Base-by-base conservation (phyloP, 2,329 filamentous ascomycete species). In the Hymenoscyphus scutula region DNA sequence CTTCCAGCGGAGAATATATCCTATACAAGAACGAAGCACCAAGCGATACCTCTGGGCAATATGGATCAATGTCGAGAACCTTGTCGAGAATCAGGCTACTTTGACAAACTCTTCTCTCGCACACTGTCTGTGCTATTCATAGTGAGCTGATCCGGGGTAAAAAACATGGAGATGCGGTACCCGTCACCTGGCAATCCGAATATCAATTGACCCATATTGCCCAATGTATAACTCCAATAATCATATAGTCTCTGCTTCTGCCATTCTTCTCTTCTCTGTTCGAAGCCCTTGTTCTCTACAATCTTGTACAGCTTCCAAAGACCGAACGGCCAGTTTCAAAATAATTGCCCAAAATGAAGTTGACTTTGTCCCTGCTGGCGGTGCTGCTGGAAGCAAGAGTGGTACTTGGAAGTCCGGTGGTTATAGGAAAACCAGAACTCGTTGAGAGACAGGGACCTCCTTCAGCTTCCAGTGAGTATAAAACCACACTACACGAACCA, bases 291-390 rank as follows among this genome's bases (percentile, higher is more conserved):
- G n/a, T 23, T 48, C 41, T 19, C 5, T 25, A 11, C 41, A 11
- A 25, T 7, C 11, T 48, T 11, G 7, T 23, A 19, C 41, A 48
- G 15, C n/a, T 48, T 48, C 10, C 41, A 48, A 10, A 19, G 38
- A 48, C n/a, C 23, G 41, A 34, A 11, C 32, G 11, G 32, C 37
- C n/a, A 37, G 30, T 59, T 11, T 23, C 7, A 41, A 19, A 5
- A 19, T n/a, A 19, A 23, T 11, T 37, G n/a, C 53, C 29, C 58
- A 59, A 11, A 17, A 59, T 59, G 58, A 59, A 30, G 45, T 53
- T 29, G 15, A 37, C n/a, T 59, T 34, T 30, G 32, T 15, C 41
- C 8, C 13, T 59, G 7, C 4, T 30, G 8, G 32, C 34, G 27
- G 29, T 59, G 8, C 27, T 53, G 27, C 41, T 59, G 41, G 58